Base-by-base conservation (phyloP, 441 rosid species). In the Theobroma grandiflorum region DNA sequence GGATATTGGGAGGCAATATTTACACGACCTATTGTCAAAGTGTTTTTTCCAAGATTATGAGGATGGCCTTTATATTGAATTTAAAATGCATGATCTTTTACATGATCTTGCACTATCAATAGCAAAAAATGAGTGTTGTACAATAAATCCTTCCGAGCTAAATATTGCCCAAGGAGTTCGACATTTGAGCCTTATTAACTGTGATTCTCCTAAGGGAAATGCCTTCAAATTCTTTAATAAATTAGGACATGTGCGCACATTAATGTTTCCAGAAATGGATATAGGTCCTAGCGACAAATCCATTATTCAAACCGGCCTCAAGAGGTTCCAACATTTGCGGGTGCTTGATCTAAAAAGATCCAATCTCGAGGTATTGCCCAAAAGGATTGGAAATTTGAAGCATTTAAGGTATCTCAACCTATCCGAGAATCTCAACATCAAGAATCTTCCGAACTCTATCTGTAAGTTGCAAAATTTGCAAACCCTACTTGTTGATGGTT, bases 41-140 rank as follows among this genome's bases (percentile, higher is more conserved):
- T 83, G 78, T 0, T 76, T 86, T 12, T 86, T 86, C 20, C 76
- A 81, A 64, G 86, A 81, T 57, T 70, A 66, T 10, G 57, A 52
- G 18, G 67, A 63, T 22, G 80, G 31, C 1, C 31, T 26, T 20
- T n/a, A 6, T 4, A 35, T 0, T 14, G 0, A 0, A 4, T 35
- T 35, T 38, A 63, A 63, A 35, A 63, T 63, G 42, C 67, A 62
- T 33, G 67, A 53, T 53, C 67, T 63, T 63, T 15, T 63, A 4
- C 87, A 78, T 55, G 85, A 80, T 35, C 62, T 86, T 66, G 82
- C 42, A 35, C 75, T 0, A 80, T 47, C 4, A n/a, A 15, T 82
- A 16, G 69, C 76, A 6, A 49, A 67, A 53, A 61, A 20, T 38
- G 69, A 73, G 14, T 52, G 35, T 42, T 18, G 18, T 38, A 26